Base-by-base conservation (phyloP, 768 basidiomycete species). In the Phylloporus rhodoxanthus region DNA sequence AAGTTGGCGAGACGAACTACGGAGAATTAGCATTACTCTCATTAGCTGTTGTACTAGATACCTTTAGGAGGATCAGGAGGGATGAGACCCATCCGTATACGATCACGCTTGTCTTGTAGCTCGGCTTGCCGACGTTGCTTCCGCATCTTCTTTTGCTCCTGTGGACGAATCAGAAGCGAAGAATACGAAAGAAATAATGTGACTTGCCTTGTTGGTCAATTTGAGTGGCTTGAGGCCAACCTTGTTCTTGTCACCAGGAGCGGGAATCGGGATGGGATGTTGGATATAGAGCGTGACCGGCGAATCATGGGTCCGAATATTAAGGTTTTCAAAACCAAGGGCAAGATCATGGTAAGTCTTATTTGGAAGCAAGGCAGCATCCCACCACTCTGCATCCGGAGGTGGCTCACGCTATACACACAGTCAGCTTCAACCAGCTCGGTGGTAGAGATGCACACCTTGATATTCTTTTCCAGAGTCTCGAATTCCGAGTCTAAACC, bases 311-410 rank as follows among this genome's bases (percentile, higher is more conserved):
- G 74, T 82, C 17, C 80, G 76, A 56, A 91, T 87, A 45, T 81
- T 84, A 46, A 91, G 69, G 13, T 69, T 67, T 21, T 75, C 71
- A 42, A 84, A 58, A 25, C 82, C 84, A 21, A 77, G 65, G 2
- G 69, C 68, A 43, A 95, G 65, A 50, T 94, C 92, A 39, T 81
- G 78, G 66, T 98, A 98, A 4, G 72, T 77, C 69, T 87, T 85
- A 57, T 74, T 84, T 0, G 90, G 87, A 9, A 99, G 71, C 13
- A 97, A 72, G 0, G 89, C 78, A 19, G 80, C 84, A 68, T 99
- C 96, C 96, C 96, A 99, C 96, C 96, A 99, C 66, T 98, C 96
- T 4, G 85, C 80, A 5, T 81, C 84, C 0, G 95, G 95, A 7
- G 95, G 96, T 1, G 90, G 79, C 47, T 82, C 81, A 38, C 93